A percentile compares a stretch with the other conserved stretches of the same genome.
These are phyloP conservation scores for Eucalyptus cloeziana DNA, from an alignment of 345 rosid species.

Conservation along the genomic window DNA sequence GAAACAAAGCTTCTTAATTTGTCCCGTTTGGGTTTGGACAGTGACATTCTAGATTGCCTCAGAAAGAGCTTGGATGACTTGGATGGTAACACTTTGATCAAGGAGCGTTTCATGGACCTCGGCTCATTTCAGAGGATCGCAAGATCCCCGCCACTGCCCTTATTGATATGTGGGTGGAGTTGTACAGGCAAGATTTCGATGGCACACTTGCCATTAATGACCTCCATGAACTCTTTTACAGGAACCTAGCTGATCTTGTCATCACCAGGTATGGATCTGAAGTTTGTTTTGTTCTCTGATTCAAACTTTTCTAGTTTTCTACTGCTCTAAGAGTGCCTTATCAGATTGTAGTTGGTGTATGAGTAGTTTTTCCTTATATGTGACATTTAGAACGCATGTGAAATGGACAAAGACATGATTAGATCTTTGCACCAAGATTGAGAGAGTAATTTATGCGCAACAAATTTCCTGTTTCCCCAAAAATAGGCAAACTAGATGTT, in stretches of 20 bases:
- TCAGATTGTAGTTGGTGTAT: not conserved
- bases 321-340: not conserved
- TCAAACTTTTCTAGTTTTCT: not conserved
- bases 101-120: slow-evolving; percentile 48
- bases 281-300: not conserved
- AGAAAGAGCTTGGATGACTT: slow-evolving; percentile 29
- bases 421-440: not conserved
- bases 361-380: not conserved
- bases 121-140: slow-evolving; percentile 43
- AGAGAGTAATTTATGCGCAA: too few relatives aligned
- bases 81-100: not conserved
- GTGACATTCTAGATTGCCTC: slow-evolving; percentile 22
- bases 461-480: too few relatives aligned
- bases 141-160: not conserved
- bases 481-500: too few relatives aligned
- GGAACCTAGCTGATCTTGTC: slow-evolving; percentile 16
- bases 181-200: not conserved
- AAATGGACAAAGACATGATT: not conserved
- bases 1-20: not conserved
- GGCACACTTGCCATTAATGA: slow-evolving; percentile 5
- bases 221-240: slow-evolving; percentile 26
- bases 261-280: slow-evolving; percentile 20
- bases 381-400: not conserved
- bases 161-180: not conserved
- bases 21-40: slow-evolving; percentile 1